These are phyloP conservation scores for Graphiopsis chlorocephala DNA, from an alignment of 2,329 filamentous ascomycete genomes.

Conservation along the genomic window DNA sequence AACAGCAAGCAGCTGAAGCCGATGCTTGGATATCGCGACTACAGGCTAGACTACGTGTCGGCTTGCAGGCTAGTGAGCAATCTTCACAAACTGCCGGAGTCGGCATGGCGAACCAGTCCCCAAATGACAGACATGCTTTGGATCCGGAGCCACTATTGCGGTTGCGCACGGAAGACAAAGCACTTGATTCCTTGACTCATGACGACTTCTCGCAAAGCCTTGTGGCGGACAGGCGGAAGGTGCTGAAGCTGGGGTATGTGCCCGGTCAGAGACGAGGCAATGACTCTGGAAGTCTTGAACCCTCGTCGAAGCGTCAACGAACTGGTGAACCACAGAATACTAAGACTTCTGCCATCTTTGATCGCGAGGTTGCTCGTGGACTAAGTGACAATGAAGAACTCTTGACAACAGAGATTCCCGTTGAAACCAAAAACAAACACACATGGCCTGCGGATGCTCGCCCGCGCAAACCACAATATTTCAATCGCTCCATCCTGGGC, in stretches of 20 bases:
- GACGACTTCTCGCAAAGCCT: conserved; percentile 57
- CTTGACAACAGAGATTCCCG: conserved; percentile 83
- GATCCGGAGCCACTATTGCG: conserved; percentile 68
- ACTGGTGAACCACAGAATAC: conserved; percentile 20
- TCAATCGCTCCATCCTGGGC: conserved; percentile 97
- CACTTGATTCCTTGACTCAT: conserved; percentile 57
- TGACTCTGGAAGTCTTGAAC: conserved; percentile 13
- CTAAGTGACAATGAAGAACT: conserved; percentile 94
- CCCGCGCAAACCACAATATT: conserved; percentile 90
- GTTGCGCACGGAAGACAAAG: conserved; percentile 62
- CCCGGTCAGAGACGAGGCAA: conserved; percentile 50
- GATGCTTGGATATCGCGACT: conserved; percentile 54
- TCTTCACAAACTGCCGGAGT: conserved; percentile 26
- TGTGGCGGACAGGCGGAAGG: conserved; percentile 58
- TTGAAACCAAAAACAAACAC: conserved; percentile 67
- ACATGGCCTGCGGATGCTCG: conserved; percentile 38
- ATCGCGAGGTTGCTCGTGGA: conserved; percentile 87
- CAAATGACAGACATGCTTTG: conserved; percentile 34
- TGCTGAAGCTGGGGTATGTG: conserved; percentile 66
- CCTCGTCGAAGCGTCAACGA: conserved; percentile 28
- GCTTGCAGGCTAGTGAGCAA: conserved; percentile 33
- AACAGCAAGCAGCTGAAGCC: conserved; percentile 67
- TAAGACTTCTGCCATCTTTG: conserved; percentile 38
- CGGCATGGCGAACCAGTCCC: background rate
- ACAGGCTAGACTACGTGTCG: conserved; percentile 30